Conservation (phyloP, 345 rosid species). For the Pugionium cornutum region DNA sequence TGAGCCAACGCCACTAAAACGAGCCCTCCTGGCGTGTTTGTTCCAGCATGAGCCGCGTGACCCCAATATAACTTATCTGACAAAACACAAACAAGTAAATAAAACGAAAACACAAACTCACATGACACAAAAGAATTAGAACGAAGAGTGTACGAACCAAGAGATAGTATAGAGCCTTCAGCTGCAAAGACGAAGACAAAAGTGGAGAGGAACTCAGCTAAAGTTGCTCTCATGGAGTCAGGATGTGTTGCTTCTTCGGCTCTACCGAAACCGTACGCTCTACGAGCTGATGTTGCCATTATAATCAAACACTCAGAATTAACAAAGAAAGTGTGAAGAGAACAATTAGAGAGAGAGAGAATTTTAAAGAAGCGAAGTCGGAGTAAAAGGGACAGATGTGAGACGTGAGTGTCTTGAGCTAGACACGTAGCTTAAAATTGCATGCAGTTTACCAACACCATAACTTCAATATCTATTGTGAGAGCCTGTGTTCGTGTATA, state of each 20-base stretch:
- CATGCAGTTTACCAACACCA: conserved; percentile 21
- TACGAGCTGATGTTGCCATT: conserved; percentile 42
- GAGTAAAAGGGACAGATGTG: conserved; percentile 28
- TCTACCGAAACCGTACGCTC: conserved; percentile 37
- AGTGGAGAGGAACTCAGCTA: conserved; percentile 69
- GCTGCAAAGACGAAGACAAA: conserved; percentile 68
- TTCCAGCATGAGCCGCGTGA: conserved; percentile 20
- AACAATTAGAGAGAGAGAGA: conserved; percentile 16
- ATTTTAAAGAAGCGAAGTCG: conserved; percentile 26
- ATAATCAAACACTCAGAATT: neutral
- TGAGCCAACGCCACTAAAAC: conserved; percentile 60
- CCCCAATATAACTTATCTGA: conserved; percentile 51
- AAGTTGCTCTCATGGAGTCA: conserved; percentile 47
- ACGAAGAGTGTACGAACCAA: conserved; percentile 34
- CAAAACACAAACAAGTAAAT: neutral
- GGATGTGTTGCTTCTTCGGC: conserved; percentile 41
- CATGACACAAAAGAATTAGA: neutral
- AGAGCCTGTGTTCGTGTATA: too few relatives aligned
- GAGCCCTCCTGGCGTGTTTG: conserved; percentile 44
- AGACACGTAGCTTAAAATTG: conserved; percentile 33
- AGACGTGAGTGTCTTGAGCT: conserved; percentile 11
- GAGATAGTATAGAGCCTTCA: conserved; percentile 74
- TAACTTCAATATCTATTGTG: conserved; percentile 9
- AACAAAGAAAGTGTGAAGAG: neutral
- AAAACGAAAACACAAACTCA: neutral